A percentile compares a stretch with the other conserved stretches of the same genome.
phyloP scores from a whole-genome alignment of 495 filamentous ascomycete genomes.

The Chaetomium fimeti region DNA sequence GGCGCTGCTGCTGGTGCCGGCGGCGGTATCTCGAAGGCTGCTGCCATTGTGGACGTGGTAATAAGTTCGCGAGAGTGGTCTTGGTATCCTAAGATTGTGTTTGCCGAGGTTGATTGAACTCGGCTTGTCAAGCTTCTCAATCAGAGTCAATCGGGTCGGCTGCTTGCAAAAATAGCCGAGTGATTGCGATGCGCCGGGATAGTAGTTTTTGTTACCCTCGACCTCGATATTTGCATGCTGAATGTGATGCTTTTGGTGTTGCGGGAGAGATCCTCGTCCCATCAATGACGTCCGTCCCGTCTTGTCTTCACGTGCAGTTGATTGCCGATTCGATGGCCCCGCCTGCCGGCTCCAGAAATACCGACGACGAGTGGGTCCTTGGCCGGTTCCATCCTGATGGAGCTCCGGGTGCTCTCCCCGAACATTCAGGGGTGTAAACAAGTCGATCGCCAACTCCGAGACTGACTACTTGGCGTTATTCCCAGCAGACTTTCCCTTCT shows the following conservation, averaged over 20 bases:
- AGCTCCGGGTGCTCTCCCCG: conserved; percentile 19
- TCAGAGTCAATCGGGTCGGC: background rate
- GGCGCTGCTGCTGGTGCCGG: background rate
- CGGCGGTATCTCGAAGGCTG: conserved; percentile 11
- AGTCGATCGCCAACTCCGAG: background rate
- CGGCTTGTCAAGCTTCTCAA: background rate
- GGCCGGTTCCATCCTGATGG: too few species aligned
- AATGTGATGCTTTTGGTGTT: too few species aligned
- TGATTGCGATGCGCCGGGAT: background rate
- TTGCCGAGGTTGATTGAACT: conserved; percentile 1
- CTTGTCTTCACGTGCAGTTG: conserved; percentile 28
- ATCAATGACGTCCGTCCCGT: conserved; percentile 24
- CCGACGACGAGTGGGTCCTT: conserved; percentile 6
- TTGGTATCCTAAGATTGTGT: background rate
- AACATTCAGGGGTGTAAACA: conserved; percentile 14
- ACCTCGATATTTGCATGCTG: background rate
- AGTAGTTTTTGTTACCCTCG: background rate
- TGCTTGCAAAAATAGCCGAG: background rate
- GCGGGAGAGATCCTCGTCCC: background rate
- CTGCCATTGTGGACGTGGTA: conserved; percentile 17
- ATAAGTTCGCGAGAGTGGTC: background rate
- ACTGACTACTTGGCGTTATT: conserved; percentile 18
- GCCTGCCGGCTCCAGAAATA: conserved; percentile 5
- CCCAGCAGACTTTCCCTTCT: conserved; percentile 24
- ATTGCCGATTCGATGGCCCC: background rate